Percentiles rank a stretch among this genome's conserved stretches.
Conservation (phyloP, 345 rosid species). For the Populus simonii region DNA sequence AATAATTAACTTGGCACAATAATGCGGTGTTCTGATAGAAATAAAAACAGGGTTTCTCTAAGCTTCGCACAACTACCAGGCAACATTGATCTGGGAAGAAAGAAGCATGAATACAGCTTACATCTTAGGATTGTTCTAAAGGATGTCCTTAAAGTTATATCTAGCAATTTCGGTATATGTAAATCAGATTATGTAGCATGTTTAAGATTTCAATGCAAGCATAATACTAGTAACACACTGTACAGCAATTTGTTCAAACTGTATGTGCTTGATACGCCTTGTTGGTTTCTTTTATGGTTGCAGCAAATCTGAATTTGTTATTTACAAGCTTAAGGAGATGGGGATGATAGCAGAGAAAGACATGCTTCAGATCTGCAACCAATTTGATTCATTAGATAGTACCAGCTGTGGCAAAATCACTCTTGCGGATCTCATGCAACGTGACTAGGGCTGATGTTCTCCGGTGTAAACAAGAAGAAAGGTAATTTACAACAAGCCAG, state of each 20-base stretch:
- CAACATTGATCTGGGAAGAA: not conserved
- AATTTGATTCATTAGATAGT: slow-evolving; percentile 47
- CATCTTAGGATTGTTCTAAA: not conserved
- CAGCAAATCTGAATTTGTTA: slow-evolving; percentile 67
- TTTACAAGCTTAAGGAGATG: slow-evolving; percentile 79
- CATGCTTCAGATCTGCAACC: slow-evolving; percentile 46
- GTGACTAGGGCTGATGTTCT: slow-evolving; percentile 3
- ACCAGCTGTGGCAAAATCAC: slow-evolving; percentile 52
- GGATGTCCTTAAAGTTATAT: not conserved
- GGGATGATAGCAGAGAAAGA: slow-evolving; percentile 63
- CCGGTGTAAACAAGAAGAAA: not conserved
- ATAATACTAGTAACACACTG: not conserved
- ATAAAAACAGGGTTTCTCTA: not conserved
- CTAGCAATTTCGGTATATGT: not conserved
- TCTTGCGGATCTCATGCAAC: slow-evolving; percentile 48
- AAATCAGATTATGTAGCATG: not conserved
- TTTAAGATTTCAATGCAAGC: not conserved
- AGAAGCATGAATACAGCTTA: not conserved
- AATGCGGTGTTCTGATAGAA: not conserved
- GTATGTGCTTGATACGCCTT: not conserved
- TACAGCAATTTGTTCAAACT: not conserved
- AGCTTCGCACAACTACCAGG: not conserved
- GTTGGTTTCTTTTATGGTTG: slow-evolving; percentile 23
- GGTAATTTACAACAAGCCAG: not conserved
- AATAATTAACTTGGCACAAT: not conserved